These are phyloP conservation scores for Dryadomyces quercus-mongolicae DNA, from an alignment of 2,329 filamentous ascomycete species.

Conservation along the genomic window DNA sequence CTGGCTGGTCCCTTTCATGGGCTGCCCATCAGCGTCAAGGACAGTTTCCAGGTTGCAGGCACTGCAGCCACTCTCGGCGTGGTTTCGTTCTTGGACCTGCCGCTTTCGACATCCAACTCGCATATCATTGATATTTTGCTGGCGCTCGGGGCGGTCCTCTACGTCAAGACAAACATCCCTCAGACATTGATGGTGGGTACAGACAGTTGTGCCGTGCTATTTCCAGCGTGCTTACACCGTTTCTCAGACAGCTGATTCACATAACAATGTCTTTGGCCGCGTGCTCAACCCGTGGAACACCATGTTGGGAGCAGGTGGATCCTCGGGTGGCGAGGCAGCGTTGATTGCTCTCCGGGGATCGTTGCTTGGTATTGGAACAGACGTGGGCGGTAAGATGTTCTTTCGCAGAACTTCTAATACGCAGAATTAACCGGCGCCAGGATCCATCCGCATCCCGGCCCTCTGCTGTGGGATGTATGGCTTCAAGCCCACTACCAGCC, in stretches of 20 bases:
- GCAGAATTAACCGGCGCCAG: no score
- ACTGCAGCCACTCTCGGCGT: conserved; percentile 20
- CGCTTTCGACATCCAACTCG: background rate
- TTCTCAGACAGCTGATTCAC: background rate
- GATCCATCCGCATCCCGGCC: background rate
- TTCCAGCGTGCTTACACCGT: no score
- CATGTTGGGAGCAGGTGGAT: background rate
- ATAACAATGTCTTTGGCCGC: conserved; percentile 1
- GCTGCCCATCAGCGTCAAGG: conserved; percentile 35
- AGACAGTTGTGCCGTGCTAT: no score
- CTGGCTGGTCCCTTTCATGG: conserved; percentile 23
- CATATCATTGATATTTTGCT: background rate
- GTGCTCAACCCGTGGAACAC: background rate
- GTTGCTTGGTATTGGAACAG: background rate
- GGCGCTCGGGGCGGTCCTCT: background rate
- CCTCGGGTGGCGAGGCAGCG: background rate
- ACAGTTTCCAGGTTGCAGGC: conserved; percentile 30
- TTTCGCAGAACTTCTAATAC: no score
- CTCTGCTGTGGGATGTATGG: background rate
- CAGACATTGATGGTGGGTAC: background rate
- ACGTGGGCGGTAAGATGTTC: background rate
- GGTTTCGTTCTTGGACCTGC: background rate
- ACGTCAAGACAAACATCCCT: background rate
- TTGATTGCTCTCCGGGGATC: background rate
- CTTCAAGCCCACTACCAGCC: background rate